Conservation (phyloP, 1,284 basidiomycete genomes). For the Ustilago loliicola region DNA sequence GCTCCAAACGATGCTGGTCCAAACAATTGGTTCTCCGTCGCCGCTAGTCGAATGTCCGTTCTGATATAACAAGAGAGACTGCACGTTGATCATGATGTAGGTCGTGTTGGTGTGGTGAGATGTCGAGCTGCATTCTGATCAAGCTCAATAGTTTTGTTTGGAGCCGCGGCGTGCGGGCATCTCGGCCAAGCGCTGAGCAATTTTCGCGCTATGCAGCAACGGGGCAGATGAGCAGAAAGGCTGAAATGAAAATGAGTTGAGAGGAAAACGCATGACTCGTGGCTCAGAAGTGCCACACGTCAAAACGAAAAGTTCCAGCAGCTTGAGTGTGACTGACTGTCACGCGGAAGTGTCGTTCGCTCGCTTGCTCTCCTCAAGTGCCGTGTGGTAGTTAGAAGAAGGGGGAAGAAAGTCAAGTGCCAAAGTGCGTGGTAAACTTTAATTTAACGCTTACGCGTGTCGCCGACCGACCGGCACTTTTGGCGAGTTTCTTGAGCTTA, state of each 20-base stretch:
- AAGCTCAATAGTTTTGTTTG: not conserved
- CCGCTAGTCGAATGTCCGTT: not conserved
- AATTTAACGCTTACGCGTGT: slow-evolving; percentile 9
- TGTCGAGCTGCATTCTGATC: not conserved
- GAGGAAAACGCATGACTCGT: not conserved
- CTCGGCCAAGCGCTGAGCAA: slow-evolving; percentile 3
- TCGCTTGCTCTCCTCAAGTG: not conserved
- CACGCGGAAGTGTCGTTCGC: not conserved
- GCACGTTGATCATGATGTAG: no score
- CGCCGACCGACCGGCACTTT: slow-evolving; percentile 2
- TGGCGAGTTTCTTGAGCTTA: not conserved
- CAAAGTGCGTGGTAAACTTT: not conserved
- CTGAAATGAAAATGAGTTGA: not conserved
- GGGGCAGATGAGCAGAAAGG: not conserved
- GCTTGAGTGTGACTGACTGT: no score
- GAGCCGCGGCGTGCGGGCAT: slow-evolving; percentile 7
- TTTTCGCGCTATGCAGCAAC: not conserved
- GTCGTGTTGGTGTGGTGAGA: not conserved
- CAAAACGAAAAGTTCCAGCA: not conserved
- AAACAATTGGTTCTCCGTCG: not conserved
- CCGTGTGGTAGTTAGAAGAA: no score
- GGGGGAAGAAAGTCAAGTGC: not conserved
- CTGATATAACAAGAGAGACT: no score
- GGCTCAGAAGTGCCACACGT: not conserved
- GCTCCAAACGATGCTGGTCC: not conserved